Conservation (phyloP, 2,329 filamentous ascomycete genomes). For the Thermothelomyces thermophilus region DNA sequence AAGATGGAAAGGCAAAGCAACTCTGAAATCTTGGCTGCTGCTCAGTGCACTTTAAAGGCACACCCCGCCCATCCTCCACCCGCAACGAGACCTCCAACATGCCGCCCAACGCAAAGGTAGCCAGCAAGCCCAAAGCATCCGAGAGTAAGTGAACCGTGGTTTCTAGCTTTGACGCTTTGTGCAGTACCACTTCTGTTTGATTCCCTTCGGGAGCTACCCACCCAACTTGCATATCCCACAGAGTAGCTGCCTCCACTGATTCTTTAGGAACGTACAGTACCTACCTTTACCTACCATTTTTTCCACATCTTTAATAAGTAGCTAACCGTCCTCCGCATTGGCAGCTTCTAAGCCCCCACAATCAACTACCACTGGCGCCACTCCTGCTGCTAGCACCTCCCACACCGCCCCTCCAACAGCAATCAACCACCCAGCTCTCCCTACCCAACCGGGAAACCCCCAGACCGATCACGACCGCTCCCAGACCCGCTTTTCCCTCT, state of each 20-base stretch:
- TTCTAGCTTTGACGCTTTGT: background rate
- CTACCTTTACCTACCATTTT: too few relatives aligned
- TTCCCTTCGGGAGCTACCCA: background rate
- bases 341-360: constrained; percentile 7
- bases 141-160: constrained; percentile 22
- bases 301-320: too few relatives aligned
- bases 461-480: constrained; percentile 44
- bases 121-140: constrained; percentile 27
- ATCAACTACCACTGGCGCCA: background rate
- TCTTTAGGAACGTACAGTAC: too few relatives aligned
- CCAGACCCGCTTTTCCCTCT: constrained; percentile 40
- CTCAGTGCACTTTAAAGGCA: constrained; percentile 5
- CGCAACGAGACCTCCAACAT: constrained; percentile 21
- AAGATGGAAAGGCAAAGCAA: background rate
- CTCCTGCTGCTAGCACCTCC: background rate
- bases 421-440: constrained; percentile 29
- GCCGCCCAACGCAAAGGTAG: constrained; percentile 31
- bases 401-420: background rate
- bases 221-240: background rate
- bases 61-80: constrained; percentile 8
- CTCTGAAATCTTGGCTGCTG: constrained; percentile 2
- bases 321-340: background rate
- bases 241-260: too few relatives aligned
- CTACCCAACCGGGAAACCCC: constrained; percentile 35
- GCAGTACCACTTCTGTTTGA: too few relatives aligned